Evolutionary conservation across 495 filamentous ascomycete species (phyloP).

Genomic region (Hyaloscypha bicolor): DNA sequence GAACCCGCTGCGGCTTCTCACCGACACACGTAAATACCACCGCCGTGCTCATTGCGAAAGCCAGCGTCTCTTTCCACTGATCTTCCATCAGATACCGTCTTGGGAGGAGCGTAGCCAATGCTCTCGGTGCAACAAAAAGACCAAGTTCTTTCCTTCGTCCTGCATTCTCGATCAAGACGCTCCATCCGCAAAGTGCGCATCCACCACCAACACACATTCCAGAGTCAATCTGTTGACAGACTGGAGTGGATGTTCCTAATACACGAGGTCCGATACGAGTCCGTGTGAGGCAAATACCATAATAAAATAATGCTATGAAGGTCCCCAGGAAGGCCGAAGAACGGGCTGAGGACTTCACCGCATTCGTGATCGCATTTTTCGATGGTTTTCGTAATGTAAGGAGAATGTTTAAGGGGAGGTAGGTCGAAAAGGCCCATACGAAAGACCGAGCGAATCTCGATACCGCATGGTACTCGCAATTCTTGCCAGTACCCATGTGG

Average conservation of each 20-base stretch:
- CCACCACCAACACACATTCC: conserved; percentile 77
- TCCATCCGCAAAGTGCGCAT: conserved; percentile 83
- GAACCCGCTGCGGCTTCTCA: conserved; percentile 66
- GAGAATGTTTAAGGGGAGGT: conserved; percentile 75
- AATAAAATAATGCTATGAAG: conserved; percentile 85
- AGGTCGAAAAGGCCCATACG: conserved; percentile 74
- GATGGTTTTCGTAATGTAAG: conserved; percentile 61
- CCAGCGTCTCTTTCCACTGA: conserved; percentile 74
- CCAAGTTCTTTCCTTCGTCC: conserved; percentile 75
- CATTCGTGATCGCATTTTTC: conserved; percentile 41
- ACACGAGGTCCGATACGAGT: conserved; percentile 77
- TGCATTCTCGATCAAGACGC: conserved; percentile 72
- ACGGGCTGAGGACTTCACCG: conserved; percentile 62
- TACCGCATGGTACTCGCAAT: conserved; percentile 77
- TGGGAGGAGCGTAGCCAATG: conserved; percentile 76
- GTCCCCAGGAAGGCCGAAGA: conserved; percentile 83
- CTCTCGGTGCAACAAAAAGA: conserved; percentile 84
- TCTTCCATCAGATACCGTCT: conserved; percentile 68
- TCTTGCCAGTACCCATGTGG: conserved; percentile 77
- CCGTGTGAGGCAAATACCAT: conserved; percentile 81
- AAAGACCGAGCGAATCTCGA: conserved; percentile 72
- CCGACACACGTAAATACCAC: conserved; percentile 72
- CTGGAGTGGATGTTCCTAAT: conserved; percentile 49
- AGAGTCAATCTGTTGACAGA: conserved; percentile 45
- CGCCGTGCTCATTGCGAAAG: conserved; percentile 74